Base-by-base conservation (phyloP, 208 protist genomes). In the Crithidia brevicula region DNA sequence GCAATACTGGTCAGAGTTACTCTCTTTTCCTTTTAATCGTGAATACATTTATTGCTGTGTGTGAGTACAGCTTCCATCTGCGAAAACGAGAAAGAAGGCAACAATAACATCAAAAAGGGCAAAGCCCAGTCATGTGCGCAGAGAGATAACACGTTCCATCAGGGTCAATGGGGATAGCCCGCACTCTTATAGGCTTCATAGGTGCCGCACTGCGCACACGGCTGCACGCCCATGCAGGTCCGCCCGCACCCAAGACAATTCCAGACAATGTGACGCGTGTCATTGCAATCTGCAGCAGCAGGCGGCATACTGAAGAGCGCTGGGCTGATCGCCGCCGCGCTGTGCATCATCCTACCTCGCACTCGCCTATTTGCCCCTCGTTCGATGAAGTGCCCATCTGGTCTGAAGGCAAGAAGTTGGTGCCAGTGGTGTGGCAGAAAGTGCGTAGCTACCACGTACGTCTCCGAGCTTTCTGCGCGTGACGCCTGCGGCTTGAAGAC, bases 231-330 rank as follows among this genome's bases (percentile, higher is more conserved):
- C 18, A 83, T 50, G 22, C 83, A 72, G 40, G 57, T 51, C 13
- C 58, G 62, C 10, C 74, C 60, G 49, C 88, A 93, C 3, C 88
- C 88, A 34, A 87, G 72, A 50, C 88, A 93, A 34, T 64, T 67
- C 88, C 88, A 93, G 33, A 86, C 67, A 25, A 91, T 74, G 22
- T 34, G 60, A 38, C 40, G 46, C 1, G 8, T 67, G 2, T 23
- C 68, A 30, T 20, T 13, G 38, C 67, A 70, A 59, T 93, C 88
- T 5, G 79, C 73, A 0, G n/a, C 15, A 3, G 49, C 52, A 11
- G 85, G 85, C 0, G 77, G 56, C 28, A 93, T 61, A 43, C 81
- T 86, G 30, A 91, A 87, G 23, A 78, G 31, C 15, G 58, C 36
- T 0, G 54, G 45, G 7, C 43, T 57, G 13, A 42, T 31, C 25